Evolutionary conservation across 805 yeast species (phyloP).

Genomic region (Metschnikowia continentalis): DNA sequence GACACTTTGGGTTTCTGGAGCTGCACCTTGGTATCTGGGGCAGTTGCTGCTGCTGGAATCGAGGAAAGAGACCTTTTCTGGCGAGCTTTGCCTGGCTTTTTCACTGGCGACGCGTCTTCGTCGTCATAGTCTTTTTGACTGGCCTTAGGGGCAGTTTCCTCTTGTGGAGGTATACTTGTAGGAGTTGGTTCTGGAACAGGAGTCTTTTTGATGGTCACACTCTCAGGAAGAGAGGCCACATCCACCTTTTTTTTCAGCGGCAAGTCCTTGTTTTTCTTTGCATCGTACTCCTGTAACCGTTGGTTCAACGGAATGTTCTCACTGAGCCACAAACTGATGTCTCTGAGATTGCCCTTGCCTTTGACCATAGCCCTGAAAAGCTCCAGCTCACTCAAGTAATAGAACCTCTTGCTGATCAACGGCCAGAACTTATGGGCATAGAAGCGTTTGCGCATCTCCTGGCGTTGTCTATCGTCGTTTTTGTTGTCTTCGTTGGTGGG

Average conservation of each 20-base stretch:
- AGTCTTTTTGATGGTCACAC: background rate
- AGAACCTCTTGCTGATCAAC: slow-evolving; percentile 32
- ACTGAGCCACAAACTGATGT: slow-evolving; percentile 35
- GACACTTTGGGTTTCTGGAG: slow-evolving; percentile 37
- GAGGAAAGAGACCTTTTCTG: slow-evolving; percentile 14
- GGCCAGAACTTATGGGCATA: slow-evolving; percentile 38
- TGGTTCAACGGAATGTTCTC: slow-evolving; percentile 23
- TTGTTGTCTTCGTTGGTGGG: slow-evolving; percentile 4
- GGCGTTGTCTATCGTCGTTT: slow-evolving; percentile 15
- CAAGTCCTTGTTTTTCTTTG: slow-evolving; percentile 5
- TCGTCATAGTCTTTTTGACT: slow-evolving; percentile 19
- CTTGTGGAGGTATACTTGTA: background rate
- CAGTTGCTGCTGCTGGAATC: slow-evolving; percentile 6
- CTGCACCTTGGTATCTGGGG: slow-evolving; percentile 36
- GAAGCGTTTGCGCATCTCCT: slow-evolving; percentile 26
- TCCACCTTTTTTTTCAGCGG: background rate
- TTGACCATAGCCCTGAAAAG: slow-evolving; percentile 40
- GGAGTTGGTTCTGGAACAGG: background rate
- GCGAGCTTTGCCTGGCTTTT: slow-evolving; percentile 31
- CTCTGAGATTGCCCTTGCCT: slow-evolving; percentile 40
- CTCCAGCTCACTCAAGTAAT: slow-evolving; percentile 38
- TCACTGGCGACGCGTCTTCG: slow-evolving; percentile 37
- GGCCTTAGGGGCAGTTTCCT: background rate
- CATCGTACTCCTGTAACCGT: slow-evolving; percentile 14
- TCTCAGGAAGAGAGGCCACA: background rate